Evolutionary conservation across 2,329 filamentous ascomycete genomes (phyloP).

Genomic region (Colletotrichum tofieldiae): DNA sequence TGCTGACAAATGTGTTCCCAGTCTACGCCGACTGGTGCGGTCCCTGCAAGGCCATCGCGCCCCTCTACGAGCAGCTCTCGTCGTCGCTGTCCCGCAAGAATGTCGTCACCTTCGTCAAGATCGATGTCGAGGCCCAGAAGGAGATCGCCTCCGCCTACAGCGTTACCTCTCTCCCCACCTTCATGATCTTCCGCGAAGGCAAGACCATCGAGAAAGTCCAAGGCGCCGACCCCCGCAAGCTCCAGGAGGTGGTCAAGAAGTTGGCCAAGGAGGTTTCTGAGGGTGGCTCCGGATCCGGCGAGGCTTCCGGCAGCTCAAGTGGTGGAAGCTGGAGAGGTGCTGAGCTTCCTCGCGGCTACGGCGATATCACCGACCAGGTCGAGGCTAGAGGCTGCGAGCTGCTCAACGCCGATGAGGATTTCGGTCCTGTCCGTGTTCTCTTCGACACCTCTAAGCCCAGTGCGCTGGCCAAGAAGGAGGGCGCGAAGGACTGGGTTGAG

Average conservation of each 20-base stretch:
- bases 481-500: conserved; percentile 86
- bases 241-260: conserved; percentile 80
- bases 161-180: conserved; percentile 88
- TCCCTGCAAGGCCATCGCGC: conserved; percentile 87
- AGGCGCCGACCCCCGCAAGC: conserved; percentile 80
- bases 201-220: conserved; percentile 77
- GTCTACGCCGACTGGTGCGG: conserved; percentile 92
- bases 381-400: conserved; percentile 87
- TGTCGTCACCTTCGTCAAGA: conserved; percentile 86
- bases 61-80: conserved; percentile 85
- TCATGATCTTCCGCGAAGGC: conserved; percentile 87
- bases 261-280: conserved; percentile 77
- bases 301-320: conserved; percentile 60
- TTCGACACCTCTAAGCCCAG: conserved; percentile 81
- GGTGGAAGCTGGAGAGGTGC: conserved; percentile 80
- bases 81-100: conserved; percentile 78
- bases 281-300: conserved; percentile 53
- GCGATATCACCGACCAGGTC: conserved; percentile 85
- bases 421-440: conserved; percentile 80
- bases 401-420: conserved; percentile 86
- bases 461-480: conserved; percentile 70
- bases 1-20: conserved; percentile 58
- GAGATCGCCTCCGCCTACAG: conserved; percentile 82
- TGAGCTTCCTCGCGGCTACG: conserved; percentile 83
- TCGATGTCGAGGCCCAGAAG: conserved; percentile 85